Evolutionary conservation across 73 alveolate species (phyloP).

Genomic region (Paramecium pentaurelia): DNA sequence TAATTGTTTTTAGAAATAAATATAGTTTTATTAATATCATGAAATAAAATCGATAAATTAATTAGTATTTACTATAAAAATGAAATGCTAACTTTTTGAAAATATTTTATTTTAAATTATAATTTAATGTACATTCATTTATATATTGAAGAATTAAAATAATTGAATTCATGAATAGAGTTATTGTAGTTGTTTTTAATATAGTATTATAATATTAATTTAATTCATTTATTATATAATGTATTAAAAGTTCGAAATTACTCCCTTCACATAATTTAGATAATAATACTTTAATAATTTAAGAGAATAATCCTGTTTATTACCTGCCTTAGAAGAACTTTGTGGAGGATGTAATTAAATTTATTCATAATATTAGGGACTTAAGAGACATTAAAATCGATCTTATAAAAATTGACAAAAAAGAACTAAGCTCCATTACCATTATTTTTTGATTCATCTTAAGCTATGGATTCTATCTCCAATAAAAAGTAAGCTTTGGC

Average conservation of each 20-base stretch:
- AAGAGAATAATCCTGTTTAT: not conserved
- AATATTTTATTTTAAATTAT: not conserved
- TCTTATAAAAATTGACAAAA: not conserved
- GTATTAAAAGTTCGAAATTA: constrained; percentile 23
- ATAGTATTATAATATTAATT: not conserved
- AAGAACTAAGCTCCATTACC: constrained; percentile 47
- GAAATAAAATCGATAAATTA: not conserved
- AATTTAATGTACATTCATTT: not conserved
- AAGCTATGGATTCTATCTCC: constrained; percentile 35
- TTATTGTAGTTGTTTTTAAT: too few relatives aligned
- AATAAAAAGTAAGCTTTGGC: constrained; percentile 24
- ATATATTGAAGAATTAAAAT: too few relatives aligned
- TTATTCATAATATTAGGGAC: not conserved
- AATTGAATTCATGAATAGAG: not conserved
- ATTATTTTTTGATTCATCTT: constrained; percentile 4
- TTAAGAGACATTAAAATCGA: constrained; percentile 33
- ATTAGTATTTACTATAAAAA: not conserved
- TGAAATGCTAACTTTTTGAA: too few relatives aligned
- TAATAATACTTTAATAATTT: constrained; percentile 4
- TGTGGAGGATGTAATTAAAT: constrained; percentile 30
- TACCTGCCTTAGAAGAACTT: constrained; percentile 1
- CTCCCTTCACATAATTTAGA: not conserved
- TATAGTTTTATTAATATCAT: not conserved
- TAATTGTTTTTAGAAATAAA: not conserved
- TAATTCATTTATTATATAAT: not conserved